Base-by-base conservation (phyloP, 1,284 basidiomycete genomes). In the Melampsora americana region DNA sequence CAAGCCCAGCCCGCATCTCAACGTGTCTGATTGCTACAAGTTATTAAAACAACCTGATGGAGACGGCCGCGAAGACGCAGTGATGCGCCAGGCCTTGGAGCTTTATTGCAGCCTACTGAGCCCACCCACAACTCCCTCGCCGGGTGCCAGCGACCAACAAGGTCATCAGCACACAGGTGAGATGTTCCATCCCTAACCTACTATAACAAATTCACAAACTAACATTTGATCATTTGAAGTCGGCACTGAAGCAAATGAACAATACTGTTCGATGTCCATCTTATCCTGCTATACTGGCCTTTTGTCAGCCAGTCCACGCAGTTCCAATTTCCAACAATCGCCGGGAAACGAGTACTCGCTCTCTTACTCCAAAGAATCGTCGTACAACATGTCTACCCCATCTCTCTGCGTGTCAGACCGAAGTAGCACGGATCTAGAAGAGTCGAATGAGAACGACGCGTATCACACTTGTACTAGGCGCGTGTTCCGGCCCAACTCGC, bases 31-130 rank as follows among this genome's bases (percentile, higher is more conserved):
- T 6, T 72, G 70, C 30, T 72, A 72, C 26, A n/a, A 65, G 18
- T 42, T 62, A 16, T 35, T 72, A 2, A 72, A 48, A 35, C 23
- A 53, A 12, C 35, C 61, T 1, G 35, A 64, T 35, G 35, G 28
- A 12, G 28, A 65, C 35, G 44, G 70, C 9, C 60, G 59, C 11
- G 70, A 72, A 60, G 70, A 72, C 39, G 18, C 50, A 5, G 70
- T 66, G n/a, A 72, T 72, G 70, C 70, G 70, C 32, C 60, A 72
- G 56, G 70, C 70, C n/a, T 46, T 72, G 60, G 70, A 72, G 53
- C 70, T 72, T 42, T 72, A 72, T 28, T 72, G 70, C 46, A 72
- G 70, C 23, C 46, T 72, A 14, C 32, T 72, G n/a, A 50, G 28
- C 18, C 70, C 70, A n/a, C 44, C 70, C 23, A 32, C 46, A 4